Evolutionary conservation across 176 grass and related monocot species (phyloP), one percentile per base, ranked within the genome.

Genomic region (Thalia dealbata): DNA sequence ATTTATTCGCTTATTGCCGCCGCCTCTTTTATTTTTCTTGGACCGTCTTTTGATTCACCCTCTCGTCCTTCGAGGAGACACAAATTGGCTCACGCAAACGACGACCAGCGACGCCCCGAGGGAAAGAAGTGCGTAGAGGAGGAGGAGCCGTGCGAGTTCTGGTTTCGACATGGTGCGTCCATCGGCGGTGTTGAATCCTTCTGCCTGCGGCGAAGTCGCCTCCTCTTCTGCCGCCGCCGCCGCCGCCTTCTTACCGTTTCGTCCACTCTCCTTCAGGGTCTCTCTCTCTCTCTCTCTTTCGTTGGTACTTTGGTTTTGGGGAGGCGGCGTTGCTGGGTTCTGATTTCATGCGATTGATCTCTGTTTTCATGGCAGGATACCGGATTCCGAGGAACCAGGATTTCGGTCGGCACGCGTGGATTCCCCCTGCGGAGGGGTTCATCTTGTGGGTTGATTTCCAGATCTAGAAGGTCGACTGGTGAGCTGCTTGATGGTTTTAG

Each of bases 341-440:
- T 3, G 5, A 44, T 45, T 9, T n/a, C 12, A 3, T 44, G 65
- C 19, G 32, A 44, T 28, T 62, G 0, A 38, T 6, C 52, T 54
- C 54, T 12, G 28, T 69, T 28, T 32, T 66, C 35, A 58, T 65
- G 42, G 56, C 67, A 85, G 83, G 83, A 66, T 77, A 78, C 46
- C 44, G 76, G 44, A 4, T 60, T 81, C 44, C 77, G 68, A 54
- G 28, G 66, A 21, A 60, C 46, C 18, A 76, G 67, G 68, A 80
- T 80, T 35, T 44, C 58, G n/a, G 58, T 59, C 23, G 18, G 29
- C 35, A 45, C 29, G 1, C 41, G 21, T 67, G 58, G 70, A 14
- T 43, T 75, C 58, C 72, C 58, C 6, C 38, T 26, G 52, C n/a
- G 10, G 23, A 59, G 73, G 64, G n/a, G 72, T 43, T 69, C 59